Evolutionary conservation across 169 alveolate species (phyloP).

Genomic region (Eimeria maxima): DNA sequence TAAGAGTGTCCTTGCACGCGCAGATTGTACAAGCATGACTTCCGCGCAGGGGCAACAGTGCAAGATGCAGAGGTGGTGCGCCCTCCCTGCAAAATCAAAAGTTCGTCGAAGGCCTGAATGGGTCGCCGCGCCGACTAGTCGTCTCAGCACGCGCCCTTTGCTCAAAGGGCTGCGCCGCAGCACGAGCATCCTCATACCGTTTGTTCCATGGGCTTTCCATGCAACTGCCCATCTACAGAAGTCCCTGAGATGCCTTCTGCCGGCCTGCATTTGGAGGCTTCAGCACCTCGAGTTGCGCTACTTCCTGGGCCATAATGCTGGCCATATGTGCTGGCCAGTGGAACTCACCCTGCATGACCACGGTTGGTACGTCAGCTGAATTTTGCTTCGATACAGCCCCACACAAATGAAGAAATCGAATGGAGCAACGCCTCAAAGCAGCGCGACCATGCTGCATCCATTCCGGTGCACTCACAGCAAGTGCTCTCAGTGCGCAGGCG

Average conservation of each 20-base stretch:
- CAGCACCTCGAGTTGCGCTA: background rate
- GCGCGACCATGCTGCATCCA: background rate
- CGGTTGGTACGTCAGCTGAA: background rate
- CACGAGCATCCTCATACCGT: background rate
- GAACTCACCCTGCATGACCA: background rate
- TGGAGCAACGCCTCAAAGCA: background rate
- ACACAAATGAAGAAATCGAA: background rate
- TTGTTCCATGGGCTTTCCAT: background rate
- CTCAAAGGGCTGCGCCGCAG: slow-evolving; percentile 10
- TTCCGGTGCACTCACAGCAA: background rate
- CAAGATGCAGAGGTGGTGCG: background rate
- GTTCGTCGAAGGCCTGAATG: background rate
- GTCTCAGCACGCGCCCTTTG: background rate
- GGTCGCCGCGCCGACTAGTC: background rate
- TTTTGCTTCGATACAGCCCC: background rate
- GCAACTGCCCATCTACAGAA: background rate
- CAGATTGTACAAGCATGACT: slow-evolving; percentile 8
- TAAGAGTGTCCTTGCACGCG: background rate
- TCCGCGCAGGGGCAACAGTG: background rate
- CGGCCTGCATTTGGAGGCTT: background rate
- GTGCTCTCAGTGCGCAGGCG: background rate
- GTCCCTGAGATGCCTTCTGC: background rate
- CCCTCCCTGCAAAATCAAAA: background rate
- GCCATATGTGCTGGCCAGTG: background rate
- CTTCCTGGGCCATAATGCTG: background rate